Conservation (phyloP, 257 asterid species). For the Lycium barbarum region DNA sequence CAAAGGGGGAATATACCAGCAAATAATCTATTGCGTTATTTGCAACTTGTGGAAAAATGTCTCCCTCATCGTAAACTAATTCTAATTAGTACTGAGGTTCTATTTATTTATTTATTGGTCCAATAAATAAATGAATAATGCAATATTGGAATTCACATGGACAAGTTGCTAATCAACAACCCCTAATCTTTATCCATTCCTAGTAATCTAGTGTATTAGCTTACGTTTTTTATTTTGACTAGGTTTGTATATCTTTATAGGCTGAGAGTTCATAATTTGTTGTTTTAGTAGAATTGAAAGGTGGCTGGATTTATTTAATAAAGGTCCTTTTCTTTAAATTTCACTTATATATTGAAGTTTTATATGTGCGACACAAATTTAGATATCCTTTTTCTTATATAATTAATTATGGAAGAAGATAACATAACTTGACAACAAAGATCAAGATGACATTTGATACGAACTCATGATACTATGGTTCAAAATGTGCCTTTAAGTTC, state of each 20-base stretch:
- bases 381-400: no score
- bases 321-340: no score
- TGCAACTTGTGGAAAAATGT: not conserved
- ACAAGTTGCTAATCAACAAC: constrained; percentile 22
- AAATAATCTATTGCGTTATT: not conserved
- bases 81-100: not conserved
- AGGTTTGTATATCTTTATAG: not conserved
- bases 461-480: no score
- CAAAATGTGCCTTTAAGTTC: no score
- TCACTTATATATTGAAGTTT: no score
- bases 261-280: not conserved
- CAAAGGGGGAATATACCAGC: not conserved
- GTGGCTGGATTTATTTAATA: not conserved
- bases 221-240: no score
- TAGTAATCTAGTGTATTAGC: not conserved
- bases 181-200: not conserved
- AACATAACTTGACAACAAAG: no score
- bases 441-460: no score
- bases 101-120: not conserved
- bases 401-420: no score
- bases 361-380: no score
- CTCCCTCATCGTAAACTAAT: not conserved
- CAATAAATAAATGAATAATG: constrained; percentile 7
- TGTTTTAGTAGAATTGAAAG: not conserved
- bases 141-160: not conserved